Evolutionary conservation across 2,329 filamentous ascomycete genomes (phyloP).

Genomic region (Curvularia spicifera): DNA sequence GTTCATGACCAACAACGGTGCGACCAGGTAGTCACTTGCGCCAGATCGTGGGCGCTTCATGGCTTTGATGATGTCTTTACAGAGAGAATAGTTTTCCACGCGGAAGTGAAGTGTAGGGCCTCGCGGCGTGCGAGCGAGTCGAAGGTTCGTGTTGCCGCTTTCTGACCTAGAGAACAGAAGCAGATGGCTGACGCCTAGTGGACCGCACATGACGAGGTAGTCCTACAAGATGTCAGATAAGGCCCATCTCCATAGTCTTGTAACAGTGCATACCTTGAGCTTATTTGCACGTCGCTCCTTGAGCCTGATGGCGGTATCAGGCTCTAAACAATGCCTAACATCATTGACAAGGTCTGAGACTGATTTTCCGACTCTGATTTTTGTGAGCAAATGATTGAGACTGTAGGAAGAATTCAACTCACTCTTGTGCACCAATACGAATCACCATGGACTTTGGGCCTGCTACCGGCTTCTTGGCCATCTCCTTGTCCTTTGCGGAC

Average conservation of each 20-base stretch:
- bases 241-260: constrained; percentile 63
- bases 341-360: constrained; percentile 91
- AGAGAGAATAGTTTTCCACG: constrained; percentile 92
- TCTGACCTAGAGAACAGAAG: constrained; percentile 91
- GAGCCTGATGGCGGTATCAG: constrained; percentile 84
- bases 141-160: constrained; percentile 89
- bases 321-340: constrained; percentile 93
- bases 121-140: constrained; percentile 83
- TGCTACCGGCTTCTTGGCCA: constrained; percentile 64
- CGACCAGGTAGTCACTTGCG: constrained; percentile 78
- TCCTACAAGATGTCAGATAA: constrained; percentile 82
- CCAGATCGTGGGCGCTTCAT: constrained; percentile 83
- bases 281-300: constrained; percentile 59
- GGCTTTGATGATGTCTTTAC: constrained; percentile 85
- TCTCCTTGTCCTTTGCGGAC: constrained; percentile 43
- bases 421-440: constrained; percentile 87
- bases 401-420: not conserved
- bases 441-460: constrained; percentile 98
- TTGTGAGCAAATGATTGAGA: not conserved
- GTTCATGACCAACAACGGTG: constrained; percentile 97
- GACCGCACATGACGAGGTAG: constrained; percentile 94
- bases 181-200: constrained; percentile 89
- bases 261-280: constrained; percentile 12
- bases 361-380: constrained; percentile 72
- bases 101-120: constrained; percentile 94